A percentile compares a stretch with the other conserved stretches of the same genome.
phyloP scores from a whole-genome alignment of 179 eudicot species.

The Pouteria campechiana region DNA sequence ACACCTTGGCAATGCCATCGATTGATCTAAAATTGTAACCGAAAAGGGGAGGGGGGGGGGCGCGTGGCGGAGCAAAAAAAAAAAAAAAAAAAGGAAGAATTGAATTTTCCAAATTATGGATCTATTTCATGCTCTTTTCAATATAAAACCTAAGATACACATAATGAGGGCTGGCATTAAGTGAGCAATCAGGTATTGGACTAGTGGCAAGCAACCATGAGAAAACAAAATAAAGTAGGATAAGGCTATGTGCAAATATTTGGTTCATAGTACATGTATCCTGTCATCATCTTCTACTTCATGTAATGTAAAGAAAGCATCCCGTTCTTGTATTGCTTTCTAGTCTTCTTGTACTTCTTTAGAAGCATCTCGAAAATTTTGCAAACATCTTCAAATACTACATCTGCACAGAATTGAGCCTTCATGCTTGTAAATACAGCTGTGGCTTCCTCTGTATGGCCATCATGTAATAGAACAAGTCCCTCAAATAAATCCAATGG shows the following conservation, averaged over 20 bases:
- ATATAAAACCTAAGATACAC: no score
- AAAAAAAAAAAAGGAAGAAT: no score
- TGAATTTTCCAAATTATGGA: no score
- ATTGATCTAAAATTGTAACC: no score
- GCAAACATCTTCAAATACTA: constrained; percentile 41
- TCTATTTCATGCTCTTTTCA: no score
- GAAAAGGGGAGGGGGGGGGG: no score
- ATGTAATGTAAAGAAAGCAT: constrained; percentile 58
- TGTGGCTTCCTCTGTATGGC: constrained; percentile 27
- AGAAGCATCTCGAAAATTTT: constrained; percentile 31
- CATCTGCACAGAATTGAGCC: constrained; percentile 52
- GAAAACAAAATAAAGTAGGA: neutral
- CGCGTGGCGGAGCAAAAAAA: no score
- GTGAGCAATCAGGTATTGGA: neutral
- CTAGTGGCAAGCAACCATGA: neutral
- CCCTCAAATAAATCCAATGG: constrained; percentile 6
- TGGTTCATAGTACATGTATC: neutral
- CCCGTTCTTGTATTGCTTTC: constrained; percentile 48
- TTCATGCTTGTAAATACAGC: constrained; percentile 40
- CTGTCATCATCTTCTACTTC: neutral
- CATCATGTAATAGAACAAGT: constrained; percentile 12
- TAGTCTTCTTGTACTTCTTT: constrained; percentile 46
- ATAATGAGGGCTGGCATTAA: no score
- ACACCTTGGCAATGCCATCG: no score
- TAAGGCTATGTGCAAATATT: no score